Evolutionary conservation across 2,329 filamentous ascomycete species (phyloP), one percentile per base, ranked within the genome.

Genomic region (Ophiostoma tasmaniense): DNA sequence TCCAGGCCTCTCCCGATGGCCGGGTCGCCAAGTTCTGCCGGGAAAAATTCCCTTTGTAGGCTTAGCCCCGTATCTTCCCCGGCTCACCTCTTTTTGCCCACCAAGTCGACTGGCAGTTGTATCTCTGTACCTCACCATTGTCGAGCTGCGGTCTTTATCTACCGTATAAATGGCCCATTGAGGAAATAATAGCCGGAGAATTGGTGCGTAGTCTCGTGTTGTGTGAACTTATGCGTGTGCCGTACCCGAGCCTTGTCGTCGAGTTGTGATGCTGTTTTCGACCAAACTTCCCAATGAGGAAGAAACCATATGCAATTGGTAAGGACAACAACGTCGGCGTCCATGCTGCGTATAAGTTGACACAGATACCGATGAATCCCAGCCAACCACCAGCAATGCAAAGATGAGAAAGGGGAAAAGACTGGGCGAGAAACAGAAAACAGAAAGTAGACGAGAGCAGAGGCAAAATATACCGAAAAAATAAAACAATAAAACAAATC

Each of bases 181-280:
- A 28, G 64, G 64, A 65, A 65, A 65, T 65, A 65, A 17, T 13
- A 65, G 64, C 64, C 64, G 64, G 35, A 35, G 33, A 45, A 28
- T 14, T 17, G n/a, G 22, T 55, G 22, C 13, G 50, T 22, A 22
- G 50, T 55, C 17, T n/a, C 17, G 50, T 28, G 22, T 28, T 8
- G 35, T 13, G 64, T 42, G 62, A n/a, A 33, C 11, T 25, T 20
- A 33, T 64, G 33, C 17, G 22, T 25, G 62, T 39, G 22, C 22
- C 20, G 62, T 35, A 35, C 14, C 35, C 20, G n/a, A 28, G 33
- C 35, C 33, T 42, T n/a, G 33, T n/a, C 62, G 10, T 65, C 64
- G 37, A 65, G 64, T 42, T 25, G 37, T 45, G 37, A 28, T 65
- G 37, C 64, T 45, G 35, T 65, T 65, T 37, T 64, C 61, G 30